Evolutionary conservation across 2,329 filamentous ascomycete genomes (phyloP).

Genomic region (Coniochaeta sp.): DNA sequence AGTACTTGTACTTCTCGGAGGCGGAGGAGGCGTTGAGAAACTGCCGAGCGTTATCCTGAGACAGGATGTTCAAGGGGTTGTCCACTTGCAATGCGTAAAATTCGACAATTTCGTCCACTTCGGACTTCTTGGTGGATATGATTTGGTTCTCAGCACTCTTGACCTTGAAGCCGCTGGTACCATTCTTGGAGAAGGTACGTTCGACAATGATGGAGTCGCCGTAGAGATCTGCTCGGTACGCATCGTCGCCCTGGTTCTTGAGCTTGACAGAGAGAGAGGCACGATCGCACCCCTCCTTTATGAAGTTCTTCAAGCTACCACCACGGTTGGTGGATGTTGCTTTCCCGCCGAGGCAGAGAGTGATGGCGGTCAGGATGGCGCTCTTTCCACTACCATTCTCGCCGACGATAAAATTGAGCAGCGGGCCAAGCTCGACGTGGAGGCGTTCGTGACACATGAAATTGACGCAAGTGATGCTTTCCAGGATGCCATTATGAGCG

Average conservation of each 20-base stretch:
- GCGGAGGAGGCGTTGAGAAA: constrained; percentile 83
- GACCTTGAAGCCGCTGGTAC: constrained; percentile 77
- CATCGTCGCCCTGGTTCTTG: constrained; percentile 81
- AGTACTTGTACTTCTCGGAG: constrained; percentile 89
- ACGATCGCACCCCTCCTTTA: constrained; percentile 79
- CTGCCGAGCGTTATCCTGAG: constrained; percentile 88
- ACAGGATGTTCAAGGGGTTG: constrained; percentile 92
- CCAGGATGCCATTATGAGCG: constrained; percentile 79
- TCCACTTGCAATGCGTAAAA: constrained; percentile 92
- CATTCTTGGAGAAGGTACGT: constrained; percentile 70
- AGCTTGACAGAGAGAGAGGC: constrained; percentile 74
- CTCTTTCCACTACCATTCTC: constrained; percentile 98
- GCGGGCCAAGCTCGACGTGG: constrained; percentile 75
- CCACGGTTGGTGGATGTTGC: constrained; percentile 89
- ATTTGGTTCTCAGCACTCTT: constrained; percentile 64
- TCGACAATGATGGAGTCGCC: constrained; percentile 86
- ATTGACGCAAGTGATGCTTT: constrained; percentile 73
- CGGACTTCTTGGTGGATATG: constrained; percentile 75
- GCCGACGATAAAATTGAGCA: constrained; percentile 97
- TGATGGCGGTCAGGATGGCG: constrained; percentile 86
- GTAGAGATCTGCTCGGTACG: constrained; percentile 76
- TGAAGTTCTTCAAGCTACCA: constrained; percentile 76
- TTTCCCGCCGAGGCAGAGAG: constrained; percentile 90
- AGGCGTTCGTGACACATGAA: constrained; percentile 94
- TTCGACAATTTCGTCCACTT: constrained; percentile 89